A percentile compares a stretch with the other conserved stretches of the same genome.
phyloP scores from a whole-genome alignment of 2,329 filamentous ascomycete species.

The Monosporascus sp. region DNA sequence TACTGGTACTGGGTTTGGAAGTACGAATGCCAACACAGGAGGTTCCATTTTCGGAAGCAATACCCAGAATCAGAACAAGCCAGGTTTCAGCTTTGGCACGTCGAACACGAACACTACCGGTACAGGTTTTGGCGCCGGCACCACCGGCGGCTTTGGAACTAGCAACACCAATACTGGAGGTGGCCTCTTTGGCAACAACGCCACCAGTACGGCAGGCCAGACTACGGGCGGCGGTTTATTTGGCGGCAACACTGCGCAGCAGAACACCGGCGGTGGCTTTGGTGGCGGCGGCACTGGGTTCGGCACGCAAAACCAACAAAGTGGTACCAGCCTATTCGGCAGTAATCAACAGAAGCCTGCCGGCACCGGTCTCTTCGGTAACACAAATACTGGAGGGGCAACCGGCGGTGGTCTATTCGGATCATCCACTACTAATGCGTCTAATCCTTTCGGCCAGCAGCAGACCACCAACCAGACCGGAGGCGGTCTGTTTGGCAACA shows the following conservation, averaged over 20 bases:
- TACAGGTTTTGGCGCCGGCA: constrained; percentile 9
- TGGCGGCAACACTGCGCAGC: constrained; percentile 20
- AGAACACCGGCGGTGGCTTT: constrained; percentile 23
- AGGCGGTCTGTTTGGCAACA: constrained; percentile 42
- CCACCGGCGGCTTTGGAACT: constrained; percentile 24
- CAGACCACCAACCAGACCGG: constrained; percentile 23
- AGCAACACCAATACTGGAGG: constrained; percentile 14
- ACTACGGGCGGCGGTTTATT: constrained; percentile 32
- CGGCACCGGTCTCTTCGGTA: constrained; percentile 35
- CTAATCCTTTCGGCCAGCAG: constrained; percentile 24
- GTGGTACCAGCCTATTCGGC: constrained; percentile 31
- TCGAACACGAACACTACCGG: constrained; percentile 5
- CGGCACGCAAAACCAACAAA: constrained; percentile 32
- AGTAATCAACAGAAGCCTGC: constrained; percentile 29
- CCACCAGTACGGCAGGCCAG: constrained; percentile 16
- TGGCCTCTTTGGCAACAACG: constrained; percentile 24
- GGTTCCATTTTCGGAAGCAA: constrained; percentile 33
- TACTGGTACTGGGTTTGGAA: constrained; percentile 42
- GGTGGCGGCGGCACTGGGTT: constrained; percentile 24
- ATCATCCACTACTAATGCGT: constrained; percentile 20
- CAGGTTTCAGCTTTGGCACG: constrained; percentile 20
- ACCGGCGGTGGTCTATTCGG: constrained; percentile 39
- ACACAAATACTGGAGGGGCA: constrained; percentile 19
- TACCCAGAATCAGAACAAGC: constrained; percentile 17
- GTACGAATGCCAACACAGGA: constrained; percentile 27